Percentiles rank a stretch among this genome's conserved stretches.
phyloP scores from a whole-genome alignment of 2,329 filamentous ascomycete genomes.

The Colletotrichum tropicicola region DNA sequence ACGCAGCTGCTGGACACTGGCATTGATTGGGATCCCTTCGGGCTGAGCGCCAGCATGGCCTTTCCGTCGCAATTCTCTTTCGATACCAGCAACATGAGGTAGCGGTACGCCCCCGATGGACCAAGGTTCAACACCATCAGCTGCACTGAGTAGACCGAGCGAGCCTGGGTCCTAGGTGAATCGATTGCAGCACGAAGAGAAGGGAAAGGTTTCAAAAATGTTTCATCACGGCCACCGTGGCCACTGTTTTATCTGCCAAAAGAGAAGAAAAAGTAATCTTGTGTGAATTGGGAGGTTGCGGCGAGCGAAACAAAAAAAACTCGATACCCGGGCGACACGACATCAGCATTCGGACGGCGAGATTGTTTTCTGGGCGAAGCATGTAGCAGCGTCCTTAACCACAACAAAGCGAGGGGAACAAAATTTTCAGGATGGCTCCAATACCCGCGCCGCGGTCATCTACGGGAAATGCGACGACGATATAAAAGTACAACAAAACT shows the following conservation, averaged over 20 bases:
- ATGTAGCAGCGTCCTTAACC: constrained; percentile 22
- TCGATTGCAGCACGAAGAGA: neutral
- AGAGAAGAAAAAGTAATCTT: constrained; percentile 14
- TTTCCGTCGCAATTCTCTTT: constrained; percentile 88
- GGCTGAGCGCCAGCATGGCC: constrained; percentile 92
- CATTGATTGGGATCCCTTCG: constrained; percentile 93
- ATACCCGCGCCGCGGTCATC: constrained; percentile 27
- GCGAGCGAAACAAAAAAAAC: constrained; percentile 28
- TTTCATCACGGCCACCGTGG: constrained; percentile 4
- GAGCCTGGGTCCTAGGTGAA: neutral
- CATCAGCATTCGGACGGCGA: constrained; percentile 32
- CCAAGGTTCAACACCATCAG: neutral
- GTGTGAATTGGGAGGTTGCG: constrained; percentile 12
- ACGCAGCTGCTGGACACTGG: constrained; percentile 77
- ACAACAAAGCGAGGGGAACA: constrained; percentile 17
- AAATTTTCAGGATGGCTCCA: constrained; percentile 14
- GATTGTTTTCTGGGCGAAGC: constrained; percentile 28
- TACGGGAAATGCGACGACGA: constrained; percentile 29
- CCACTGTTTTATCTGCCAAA: constrained; percentile 10
- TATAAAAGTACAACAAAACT: constrained; percentile 23
- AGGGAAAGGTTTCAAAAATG: neutral
- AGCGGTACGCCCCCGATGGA: constrained; percentile 22
- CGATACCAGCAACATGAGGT: constrained; percentile 66
- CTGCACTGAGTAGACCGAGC: neutral
- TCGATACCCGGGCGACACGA: constrained; percentile 32